Evolutionary conservation across 2,329 filamentous ascomycete genomes (phyloP).

Genomic region (Geoglossum cookeanum): DNA sequence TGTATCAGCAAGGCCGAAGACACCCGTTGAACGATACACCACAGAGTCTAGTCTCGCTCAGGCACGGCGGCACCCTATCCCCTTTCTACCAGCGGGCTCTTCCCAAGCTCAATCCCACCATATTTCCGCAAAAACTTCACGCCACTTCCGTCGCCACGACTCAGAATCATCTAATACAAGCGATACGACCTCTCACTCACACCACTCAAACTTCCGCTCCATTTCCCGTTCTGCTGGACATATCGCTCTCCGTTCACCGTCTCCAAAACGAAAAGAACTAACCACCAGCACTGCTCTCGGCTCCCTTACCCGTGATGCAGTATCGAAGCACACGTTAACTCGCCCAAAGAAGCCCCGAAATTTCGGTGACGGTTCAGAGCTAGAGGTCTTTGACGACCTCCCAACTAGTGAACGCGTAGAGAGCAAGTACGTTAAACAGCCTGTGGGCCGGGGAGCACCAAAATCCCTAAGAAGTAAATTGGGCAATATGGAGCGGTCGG

Average conservation of each 20-base stretch:
- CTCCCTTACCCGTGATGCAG: constrained; percentile 29
- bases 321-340: constrained; percentile 50
- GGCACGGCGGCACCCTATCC: constrained; percentile 41
- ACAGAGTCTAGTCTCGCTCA: constrained; percentile 19
- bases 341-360: constrained; percentile 50
- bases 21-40: constrained; percentile 42
- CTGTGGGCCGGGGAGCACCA: constrained; percentile 46
- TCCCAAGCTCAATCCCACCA: constrained; percentile 63
- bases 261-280: constrained; percentile 25
- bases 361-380: constrained; percentile 82
- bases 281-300: constrained; percentile 23
- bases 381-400: constrained; percentile 86
- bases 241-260: constrained; percentile 29
- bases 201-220: constrained; percentile 19
- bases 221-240: constrained; percentile 21
- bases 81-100: constrained; percentile 63
- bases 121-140: constrained; percentile 48
- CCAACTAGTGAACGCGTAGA: constrained; percentile 72
- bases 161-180: constrained; percentile 40
- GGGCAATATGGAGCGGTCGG: constrained; percentile 19
- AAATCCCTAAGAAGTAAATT: constrained; percentile 37
- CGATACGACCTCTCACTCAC: neutral
- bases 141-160: constrained; percentile 60
- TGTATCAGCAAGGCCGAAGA: constrained; percentile 39
- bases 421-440: constrained; percentile 65